Evolutionary conservation across 371 early-diverging fungal genomes (phyloP), one percentile per base, ranked within the genome.

Genomic region (Neoconidiobolus thromboides): DNA sequence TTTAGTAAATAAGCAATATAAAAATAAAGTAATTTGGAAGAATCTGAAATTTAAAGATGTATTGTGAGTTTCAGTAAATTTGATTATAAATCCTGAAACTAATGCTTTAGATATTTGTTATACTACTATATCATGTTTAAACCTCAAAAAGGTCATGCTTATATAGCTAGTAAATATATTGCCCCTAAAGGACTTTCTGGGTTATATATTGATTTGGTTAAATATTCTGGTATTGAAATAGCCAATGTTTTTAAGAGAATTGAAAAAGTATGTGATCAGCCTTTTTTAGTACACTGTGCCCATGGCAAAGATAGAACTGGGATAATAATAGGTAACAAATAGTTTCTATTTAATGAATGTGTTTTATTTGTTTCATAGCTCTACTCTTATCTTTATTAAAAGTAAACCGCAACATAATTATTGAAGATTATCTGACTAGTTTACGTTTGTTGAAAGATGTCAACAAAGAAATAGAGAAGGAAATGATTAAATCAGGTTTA

Each of bases 301-400:
- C 87, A 87, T 39, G 91, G 91, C 52, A 91, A 91, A 69, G 92
- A 91, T 63, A 76, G 92, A 49, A 91, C 92, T 0, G 92, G 92
- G 12, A 71, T 91, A 2, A 44, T 57, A 3, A 57, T 37, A 4
- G 57, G 57, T 57, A 44, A 57, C 7, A 3, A 4, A 7, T 4
- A 4, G 6, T 51, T 44, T 26, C 3, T 2, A 9, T 43, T 57
- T 26, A 10, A 5, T 9, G 41, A 15, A 43, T 12, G n/a, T 38
- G 3, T 26, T 57, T 57, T 43, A 10, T 14, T 2, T 2, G 10
- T n/a, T 49, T 6, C 12, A 44, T 6, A 57, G 57, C 57, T 57
- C 43, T 57, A 44, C 36, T 57, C 14, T 37, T 57, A 5, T 40
- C 57, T 4, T 15, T 57, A 39, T 15, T 57, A 14, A 36, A 44